These are phyloP conservation scores for Fusarium nygamai DNA, from an alignment of 2,329 filamentous ascomycete genomes.

Conservation along the genomic window DNA sequence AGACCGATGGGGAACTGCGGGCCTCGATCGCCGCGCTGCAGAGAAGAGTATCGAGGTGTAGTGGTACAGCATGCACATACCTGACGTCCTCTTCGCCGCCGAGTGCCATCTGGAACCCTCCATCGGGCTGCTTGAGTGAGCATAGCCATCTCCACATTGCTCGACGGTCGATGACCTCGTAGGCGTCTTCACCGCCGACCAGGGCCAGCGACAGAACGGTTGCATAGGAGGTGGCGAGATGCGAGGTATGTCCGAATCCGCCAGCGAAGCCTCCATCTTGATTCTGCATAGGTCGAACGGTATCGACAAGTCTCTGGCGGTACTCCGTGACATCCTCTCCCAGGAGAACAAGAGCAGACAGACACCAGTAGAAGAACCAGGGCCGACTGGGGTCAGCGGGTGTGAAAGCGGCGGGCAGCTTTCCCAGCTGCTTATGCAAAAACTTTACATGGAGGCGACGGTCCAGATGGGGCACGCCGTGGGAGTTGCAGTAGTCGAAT, in stretches of 20 bases:
- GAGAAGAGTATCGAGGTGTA: neutral
- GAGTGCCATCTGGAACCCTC: conserved; percentile 87
- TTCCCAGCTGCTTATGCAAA: conserved; percentile 65
- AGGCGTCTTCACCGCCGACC: conserved; percentile 78
- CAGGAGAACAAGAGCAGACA: conserved; percentile 78
- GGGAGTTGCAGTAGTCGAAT: conserved; percentile 68
- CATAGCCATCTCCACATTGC: conserved; percentile 93
- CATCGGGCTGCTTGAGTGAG: conserved; percentile 83
- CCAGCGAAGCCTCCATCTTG: conserved; percentile 87
- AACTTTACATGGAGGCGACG: conserved; percentile 71
- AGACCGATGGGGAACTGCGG: conserved; percentile 17
- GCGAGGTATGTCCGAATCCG: conserved; percentile 89
- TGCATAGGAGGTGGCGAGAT: conserved; percentile 91
- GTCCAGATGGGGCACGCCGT: conserved; percentile 80
- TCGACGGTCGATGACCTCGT: conserved; percentile 80
- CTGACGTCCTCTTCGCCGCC: conserved; percentile 94
- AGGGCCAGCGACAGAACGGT: conserved; percentile 80
- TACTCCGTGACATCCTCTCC: conserved; percentile 78
- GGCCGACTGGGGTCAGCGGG: conserved; percentile 86
- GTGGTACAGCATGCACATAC: conserved; percentile 56
- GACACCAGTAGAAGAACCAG: conserved; percentile 94
- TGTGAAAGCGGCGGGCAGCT: conserved; percentile 76
- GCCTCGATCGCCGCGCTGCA: conserved; percentile 23
- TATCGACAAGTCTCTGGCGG: conserved; percentile 75
- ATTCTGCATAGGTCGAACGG: conserved; percentile 85